Base-by-base conservation (phyloP, 805 yeast genomes). In the Yamadazyma ubonensis region DNA sequence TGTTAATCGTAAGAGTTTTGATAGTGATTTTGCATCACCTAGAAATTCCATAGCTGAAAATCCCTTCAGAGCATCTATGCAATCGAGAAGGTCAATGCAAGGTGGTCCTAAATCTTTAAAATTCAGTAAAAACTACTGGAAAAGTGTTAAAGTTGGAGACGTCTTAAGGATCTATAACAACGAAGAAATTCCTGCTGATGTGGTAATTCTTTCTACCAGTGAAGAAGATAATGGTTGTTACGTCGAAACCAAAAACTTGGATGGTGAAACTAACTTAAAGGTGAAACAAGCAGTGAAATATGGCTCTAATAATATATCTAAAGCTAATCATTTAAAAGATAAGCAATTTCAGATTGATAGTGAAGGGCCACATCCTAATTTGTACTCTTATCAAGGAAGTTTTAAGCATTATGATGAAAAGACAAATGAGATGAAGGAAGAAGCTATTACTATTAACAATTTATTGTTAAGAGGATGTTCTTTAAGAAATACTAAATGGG, bases 401-500 rank as follows among this genome's bases (percentile, higher is more conserved):
- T 53, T 83, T 20, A 46, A 39, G 14, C 65, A 65, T 43, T 26
- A 30, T 21, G 36, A 33, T 20, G 36, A 38, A 7, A 41, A 39
- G 11, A 48, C 39, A 18, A 28, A 33, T 8, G 50, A 42, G n/a
- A 25, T 25, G n/a, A 39, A 40, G 27, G 73, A 79, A 58, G 93
- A 85, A 58, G 75, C 90, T 4, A 74, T 82, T 11, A 79, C 80
- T 2, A 79, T 82, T 52, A 81, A 83, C 56, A 84, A 85, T 54
- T 53, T 84, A 57, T 61, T 86, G 29, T 61, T 86, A 29, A 76
- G 95, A 65, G 95, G 95, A 18, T 83, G 87, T 52, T 70, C 77
- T n/a, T 64, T 86, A 40, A 74, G 93, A 63, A 86, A 86, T 54
- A 85, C 93, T 1, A 83, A 81, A 59, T 86, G 93, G 93, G 88